These are phyloP conservation scores for Cenchrus fungigraminus DNA, from an alignment of 176 grass and related monocot genomes.

Conservation along the genomic window DNA sequence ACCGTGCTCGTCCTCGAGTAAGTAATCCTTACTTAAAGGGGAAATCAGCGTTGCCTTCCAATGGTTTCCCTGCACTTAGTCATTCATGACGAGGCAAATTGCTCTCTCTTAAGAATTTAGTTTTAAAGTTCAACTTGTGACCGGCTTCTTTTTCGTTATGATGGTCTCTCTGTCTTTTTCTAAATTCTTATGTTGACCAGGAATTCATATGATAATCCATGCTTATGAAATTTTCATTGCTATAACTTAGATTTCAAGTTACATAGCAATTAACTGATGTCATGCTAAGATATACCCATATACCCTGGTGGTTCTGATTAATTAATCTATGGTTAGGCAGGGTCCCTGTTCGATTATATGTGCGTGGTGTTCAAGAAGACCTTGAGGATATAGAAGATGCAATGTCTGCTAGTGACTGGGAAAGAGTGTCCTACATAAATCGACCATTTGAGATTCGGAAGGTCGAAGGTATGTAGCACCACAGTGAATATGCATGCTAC, in stretches of 20 bases:
- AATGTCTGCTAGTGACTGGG: constrained; percentile 64
- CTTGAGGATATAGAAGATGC: constrained; percentile 85
- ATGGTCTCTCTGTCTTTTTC: too few species aligned
- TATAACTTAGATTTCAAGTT: background rate
- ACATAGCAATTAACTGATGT: background rate
- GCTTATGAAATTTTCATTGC: background rate
- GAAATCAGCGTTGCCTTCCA: too few species aligned
- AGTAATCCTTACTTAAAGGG: too few species aligned
- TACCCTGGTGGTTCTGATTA: constrained; percentile 35
- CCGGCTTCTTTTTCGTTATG: too few species aligned
- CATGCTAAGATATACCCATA: background rate
- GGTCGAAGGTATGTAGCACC: constrained; percentile 58
- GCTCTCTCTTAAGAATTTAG: too few species aligned
- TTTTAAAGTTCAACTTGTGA: too few species aligned
- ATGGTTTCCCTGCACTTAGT: too few species aligned
- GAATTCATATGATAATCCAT: constrained; percentile 28
- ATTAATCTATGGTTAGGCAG: constrained; percentile 76
- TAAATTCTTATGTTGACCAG: background rate
- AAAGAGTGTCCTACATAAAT: constrained; percentile 89
- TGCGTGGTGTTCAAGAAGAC: constrained; percentile 63
- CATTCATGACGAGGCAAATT: too few species aligned
- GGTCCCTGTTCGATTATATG: constrained; percentile 89
- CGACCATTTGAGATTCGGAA: constrained; percentile 73
- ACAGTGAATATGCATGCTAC: background rate
- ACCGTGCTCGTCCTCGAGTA: too few species aligned